Evolutionary conservation across 148 eudicot genomes (phyloP), one percentile per base, ranked within the genome.

Genomic region (Dianthus caryophyllus): DNA sequence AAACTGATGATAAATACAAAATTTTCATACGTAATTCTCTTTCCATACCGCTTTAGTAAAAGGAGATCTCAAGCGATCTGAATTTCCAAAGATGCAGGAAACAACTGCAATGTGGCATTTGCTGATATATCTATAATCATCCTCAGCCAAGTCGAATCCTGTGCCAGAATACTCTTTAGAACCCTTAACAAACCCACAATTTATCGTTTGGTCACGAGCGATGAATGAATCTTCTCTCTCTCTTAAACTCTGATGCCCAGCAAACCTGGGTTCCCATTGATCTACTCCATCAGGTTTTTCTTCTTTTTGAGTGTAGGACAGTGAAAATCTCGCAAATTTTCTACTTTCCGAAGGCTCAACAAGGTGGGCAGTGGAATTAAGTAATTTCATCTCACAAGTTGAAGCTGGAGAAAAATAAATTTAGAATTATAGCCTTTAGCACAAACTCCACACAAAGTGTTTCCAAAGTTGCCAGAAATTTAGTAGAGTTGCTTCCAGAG

Each of bases 51-150:
- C 73, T 84, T 81, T 94, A 63, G 80, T 78, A 61, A 74, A 78
- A 16, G 99, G 99, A 58, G 90, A 65, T 82, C 99, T 90, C 83
- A 94, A 52, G 65, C 87, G 90, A 78, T 94, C 99, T 15, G 99
- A 94, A 68, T 90, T 94, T 69, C 99, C 99, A 77, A 94, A 94
- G 79, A 94, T 94, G 87, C 97, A 90, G 61, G 99, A 94, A 61
- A 76, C 68, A 46, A 94, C 99, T 68, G 99, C 99, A 82, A 90
- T 90, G 64, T 94, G 99, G 77, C 99, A 94, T 78, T 76, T 94
- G 70, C 89, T 86, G 30, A 86, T 82, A 78, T 84, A 94, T 81
- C 82, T 85, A 65, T 82, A 74, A 82, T 94, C 99, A 88, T 94
- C 93, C 78, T 90, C 97, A 54, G 84, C 97, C 82, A 94, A 70